phyloP scores from a whole-genome alignment of 1,284 basidiomycete species.

The Fomitopsis pinicola region DNA sequence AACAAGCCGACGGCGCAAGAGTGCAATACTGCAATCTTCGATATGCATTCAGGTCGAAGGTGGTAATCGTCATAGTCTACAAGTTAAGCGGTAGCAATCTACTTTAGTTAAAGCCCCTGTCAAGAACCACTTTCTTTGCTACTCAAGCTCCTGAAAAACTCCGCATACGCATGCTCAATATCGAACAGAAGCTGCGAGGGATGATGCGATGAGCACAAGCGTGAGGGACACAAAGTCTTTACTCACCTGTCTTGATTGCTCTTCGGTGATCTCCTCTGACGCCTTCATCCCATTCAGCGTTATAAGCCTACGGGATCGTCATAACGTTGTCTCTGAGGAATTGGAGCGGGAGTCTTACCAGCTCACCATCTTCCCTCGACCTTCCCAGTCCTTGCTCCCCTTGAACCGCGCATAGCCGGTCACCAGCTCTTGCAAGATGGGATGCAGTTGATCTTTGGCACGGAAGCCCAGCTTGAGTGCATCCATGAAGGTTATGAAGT shows the following conservation, averaged over 20 bases:
- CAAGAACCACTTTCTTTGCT: conserved; percentile 29
- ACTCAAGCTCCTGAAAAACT: conserved; percentile 88
- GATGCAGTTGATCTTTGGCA: conserved; percentile 97
- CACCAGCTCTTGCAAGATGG: conserved; percentile 91
- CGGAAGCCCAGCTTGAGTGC: conserved; percentile 89
- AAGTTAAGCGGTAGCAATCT: not conserved
- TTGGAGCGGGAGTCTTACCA: conserved; percentile 54
- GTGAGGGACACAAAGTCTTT: not conserved
- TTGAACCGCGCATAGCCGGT: conserved; percentile 91
- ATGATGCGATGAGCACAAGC: not conserved
- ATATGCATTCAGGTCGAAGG: not conserved
- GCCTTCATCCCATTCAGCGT: conserved; percentile 96
- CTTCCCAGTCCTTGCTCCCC: conserved; percentile 92
- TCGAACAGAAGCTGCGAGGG: conserved; percentile 82
- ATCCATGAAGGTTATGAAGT: conserved; percentile 99
- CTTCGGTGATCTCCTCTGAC: conserved; percentile 93
- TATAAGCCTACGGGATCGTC: conserved; percentile 70
- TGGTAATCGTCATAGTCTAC: not conserved
- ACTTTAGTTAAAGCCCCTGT: not conserved
- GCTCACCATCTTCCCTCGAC: conserved; percentile 86
- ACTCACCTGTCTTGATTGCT: conserved; percentile 86
- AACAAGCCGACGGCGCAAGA: not conserved
- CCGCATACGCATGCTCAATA: conserved; percentile 94
- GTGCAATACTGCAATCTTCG: not conserved
- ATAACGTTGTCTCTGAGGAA: too few species aligned